Percentiles rank a stretch among this genome's conserved stretches.
Conservation (phyloP, 2,329 filamentous ascomycete genomes). For the Metarhizium rileyi region DNA sequence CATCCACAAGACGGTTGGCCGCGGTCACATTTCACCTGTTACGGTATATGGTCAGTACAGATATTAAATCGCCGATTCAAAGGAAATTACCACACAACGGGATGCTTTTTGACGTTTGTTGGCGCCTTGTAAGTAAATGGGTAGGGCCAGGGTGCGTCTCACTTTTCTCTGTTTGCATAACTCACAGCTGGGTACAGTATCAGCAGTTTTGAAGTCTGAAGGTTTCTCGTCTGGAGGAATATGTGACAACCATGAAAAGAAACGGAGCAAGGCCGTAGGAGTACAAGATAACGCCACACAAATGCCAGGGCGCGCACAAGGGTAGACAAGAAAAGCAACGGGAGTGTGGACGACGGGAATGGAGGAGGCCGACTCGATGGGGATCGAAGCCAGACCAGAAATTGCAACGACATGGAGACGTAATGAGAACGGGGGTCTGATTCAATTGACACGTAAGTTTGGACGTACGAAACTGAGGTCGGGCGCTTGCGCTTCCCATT, state of each 20-base stretch:
- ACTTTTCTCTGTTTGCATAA: constrained; percentile 76
- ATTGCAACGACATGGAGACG: too few relatives aligned
- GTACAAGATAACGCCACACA: background rate
- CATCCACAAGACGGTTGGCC: constrained; percentile 63
- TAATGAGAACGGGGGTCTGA: too few relatives aligned
- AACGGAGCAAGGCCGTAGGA: too few relatives aligned
- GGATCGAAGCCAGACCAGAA: too few relatives aligned
- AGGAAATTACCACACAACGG: background rate
- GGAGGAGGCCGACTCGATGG: background rate
- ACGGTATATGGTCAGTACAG: constrained; percentile 1
- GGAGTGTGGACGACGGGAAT: background rate
- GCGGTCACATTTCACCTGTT: constrained; percentile 63
- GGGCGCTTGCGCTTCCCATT: constrained; percentile 49
- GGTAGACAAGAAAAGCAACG: too few relatives aligned
- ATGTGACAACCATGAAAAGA: constrained; percentile 11
- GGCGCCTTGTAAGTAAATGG: background rate
- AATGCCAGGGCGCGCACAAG: background rate
- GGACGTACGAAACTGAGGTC: constrained; percentile 47
- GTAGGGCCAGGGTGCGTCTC: constrained; percentile 11
- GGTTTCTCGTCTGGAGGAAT: background rate
- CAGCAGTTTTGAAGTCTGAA: constrained; percentile 25
- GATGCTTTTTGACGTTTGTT: background rate
- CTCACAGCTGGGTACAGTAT: constrained; percentile 49
- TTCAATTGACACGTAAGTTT: too few relatives aligned
- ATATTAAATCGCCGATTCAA: too few relatives aligned